Percentiles rank a stretch among this genome's conserved stretches.
phyloP scores from a whole-genome alignment of 2,329 filamentous ascomycete genomes.

The Pseudogymnoascus verrucosus region DNA sequence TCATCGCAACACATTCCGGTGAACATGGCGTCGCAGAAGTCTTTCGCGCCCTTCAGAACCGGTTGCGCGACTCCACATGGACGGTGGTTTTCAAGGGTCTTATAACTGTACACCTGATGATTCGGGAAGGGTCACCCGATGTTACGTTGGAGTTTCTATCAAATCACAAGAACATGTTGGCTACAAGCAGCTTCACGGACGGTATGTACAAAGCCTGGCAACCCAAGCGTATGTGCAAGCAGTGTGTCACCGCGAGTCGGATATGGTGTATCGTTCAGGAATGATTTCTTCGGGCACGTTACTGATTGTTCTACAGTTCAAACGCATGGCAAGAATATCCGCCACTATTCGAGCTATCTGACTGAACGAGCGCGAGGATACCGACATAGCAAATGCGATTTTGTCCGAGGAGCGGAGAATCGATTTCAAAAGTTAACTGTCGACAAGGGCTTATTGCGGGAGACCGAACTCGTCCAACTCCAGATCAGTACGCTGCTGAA shows the following conservation, averaged over 20 bases:
- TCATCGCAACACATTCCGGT: constrained; percentile 88
- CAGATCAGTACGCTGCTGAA: constrained; percentile 80
- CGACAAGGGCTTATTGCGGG: constrained; percentile 84
- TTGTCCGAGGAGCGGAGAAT: constrained; percentile 74
- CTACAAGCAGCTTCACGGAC: constrained; percentile 86
- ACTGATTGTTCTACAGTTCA: constrained; percentile 54
- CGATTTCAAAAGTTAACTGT: constrained; percentile 78
- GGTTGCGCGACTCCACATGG: constrained; percentile 93
- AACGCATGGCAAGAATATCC: constrained; percentile 89
- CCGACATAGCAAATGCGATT: constrained; percentile 78
- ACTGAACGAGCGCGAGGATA: constrained; percentile 74
- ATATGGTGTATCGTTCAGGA: not conserved
- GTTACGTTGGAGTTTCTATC: constrained; percentile 80
- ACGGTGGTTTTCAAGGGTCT: constrained; percentile 98
- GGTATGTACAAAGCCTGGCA: constrained; percentile 40
- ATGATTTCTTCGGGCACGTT: not conserved
- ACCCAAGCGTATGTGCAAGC: not conserved
- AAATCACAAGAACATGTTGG: constrained; percentile 72
- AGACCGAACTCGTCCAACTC: constrained; percentile 83
- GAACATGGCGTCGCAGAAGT: constrained; percentile 94
- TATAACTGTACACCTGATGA: constrained; percentile 95
- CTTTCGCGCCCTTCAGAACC: constrained; percentile 81
- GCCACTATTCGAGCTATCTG: constrained; percentile 83
- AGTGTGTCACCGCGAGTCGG: constrained; percentile 18
- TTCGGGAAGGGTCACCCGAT: constrained; percentile 85